Conservation (phyloP, 495 filamentous ascomycete species). For the Trichocladium antarcticum region DNA sequence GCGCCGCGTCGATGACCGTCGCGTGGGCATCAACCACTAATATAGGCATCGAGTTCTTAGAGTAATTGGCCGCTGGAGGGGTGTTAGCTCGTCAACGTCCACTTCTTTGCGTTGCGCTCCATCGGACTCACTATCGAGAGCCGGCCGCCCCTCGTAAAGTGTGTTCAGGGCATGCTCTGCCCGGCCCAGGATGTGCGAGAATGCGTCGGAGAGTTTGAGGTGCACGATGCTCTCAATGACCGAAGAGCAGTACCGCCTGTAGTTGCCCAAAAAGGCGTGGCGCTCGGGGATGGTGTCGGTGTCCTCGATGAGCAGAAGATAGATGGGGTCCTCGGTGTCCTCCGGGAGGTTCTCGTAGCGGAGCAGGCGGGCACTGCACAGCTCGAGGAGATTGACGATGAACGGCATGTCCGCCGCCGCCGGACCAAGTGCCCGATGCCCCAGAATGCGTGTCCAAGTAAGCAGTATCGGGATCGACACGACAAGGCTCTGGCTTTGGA, state of each 20-base stretch:
- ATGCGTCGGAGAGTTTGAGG: slow-evolving; percentile 68
- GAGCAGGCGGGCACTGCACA: slow-evolving; percentile 64
- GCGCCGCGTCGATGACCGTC: slow-evolving; percentile 77
- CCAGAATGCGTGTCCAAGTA: slow-evolving; percentile 71
- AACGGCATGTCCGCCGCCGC: slow-evolving; percentile 54
- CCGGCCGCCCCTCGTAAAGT: slow-evolving; percentile 58
- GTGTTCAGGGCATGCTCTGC: slow-evolving; percentile 62
- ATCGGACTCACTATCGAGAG: slow-evolving; percentile 53
- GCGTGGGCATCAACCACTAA: slow-evolving; percentile 81
- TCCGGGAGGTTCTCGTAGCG: slow-evolving; percentile 77
- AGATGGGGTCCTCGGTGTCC: slow-evolving; percentile 65
- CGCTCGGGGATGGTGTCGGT: slow-evolving; percentile 90
- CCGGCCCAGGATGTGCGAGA: slow-evolving; percentile 69
- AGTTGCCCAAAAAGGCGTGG: slow-evolving; percentile 96
- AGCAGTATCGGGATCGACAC: slow-evolving; percentile 90
- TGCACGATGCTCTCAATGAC: slow-evolving; percentile 77
- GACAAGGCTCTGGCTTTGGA: slow-evolving; percentile 75
- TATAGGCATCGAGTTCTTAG: slow-evolving; percentile 64
- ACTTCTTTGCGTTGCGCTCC: not conserved
- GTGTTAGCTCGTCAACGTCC: slow-evolving; percentile 22
- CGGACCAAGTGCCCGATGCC: slow-evolving; percentile 52
- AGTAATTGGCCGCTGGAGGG: slow-evolving; percentile 54
- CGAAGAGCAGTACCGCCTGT: slow-evolving; percentile 74
- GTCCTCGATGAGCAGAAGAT: slow-evolving; percentile 77
- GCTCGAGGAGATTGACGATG: slow-evolving; percentile 63